These are phyloP conservation scores for Podaxis mareebaensis DNA, from an alignment of 768 basidiomycete species.

Conservation along the genomic window DNA sequence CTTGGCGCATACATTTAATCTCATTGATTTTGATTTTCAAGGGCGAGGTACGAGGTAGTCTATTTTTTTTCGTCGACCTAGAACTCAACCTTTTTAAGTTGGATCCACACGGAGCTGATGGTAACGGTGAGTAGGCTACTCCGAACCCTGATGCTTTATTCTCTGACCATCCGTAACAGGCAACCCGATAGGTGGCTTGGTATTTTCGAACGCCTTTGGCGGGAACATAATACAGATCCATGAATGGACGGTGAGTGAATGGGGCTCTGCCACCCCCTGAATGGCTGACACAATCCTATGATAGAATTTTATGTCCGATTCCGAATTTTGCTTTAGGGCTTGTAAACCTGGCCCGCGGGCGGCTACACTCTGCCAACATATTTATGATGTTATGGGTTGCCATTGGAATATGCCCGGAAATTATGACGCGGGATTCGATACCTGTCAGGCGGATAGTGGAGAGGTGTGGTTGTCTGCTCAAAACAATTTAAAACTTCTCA, in stretches of 20 bases:
- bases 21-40: conserved; percentile 8
- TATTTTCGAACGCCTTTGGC: conserved; percentile 75
- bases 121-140: conserved; percentile 38
- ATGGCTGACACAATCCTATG: background rate
- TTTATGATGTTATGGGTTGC: conserved; percentile 57
- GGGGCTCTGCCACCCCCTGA: background rate
- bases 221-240: conserved; percentile 50
- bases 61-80: background rate
- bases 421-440: conserved; percentile 48
- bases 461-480: conserved; percentile 32
- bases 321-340: conserved; percentile 72
- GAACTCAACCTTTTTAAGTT: conserved; percentile 34
- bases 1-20: background rate
- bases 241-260: conserved; percentile 66
- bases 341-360: conserved; percentile 56
- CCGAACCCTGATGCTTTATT: background rate
- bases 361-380: conserved; percentile 59
- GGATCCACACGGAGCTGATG: conserved; percentile 69
- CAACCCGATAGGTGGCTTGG: conserved; percentile 65
- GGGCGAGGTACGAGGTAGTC: conserved; percentile 25
- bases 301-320: conserved; percentile 61
- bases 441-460: conserved; percentile 54
- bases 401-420: conserved; percentile 62
- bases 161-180: conserved; percentile 26
- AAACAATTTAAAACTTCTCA: conserved; percentile 4